Percentiles rank a stretch among this genome's conserved stretches.
Evolutionary conservation across 176 grass and related monocot genomes (phyloP).

Genomic region (Carex myosuroides): DNA sequence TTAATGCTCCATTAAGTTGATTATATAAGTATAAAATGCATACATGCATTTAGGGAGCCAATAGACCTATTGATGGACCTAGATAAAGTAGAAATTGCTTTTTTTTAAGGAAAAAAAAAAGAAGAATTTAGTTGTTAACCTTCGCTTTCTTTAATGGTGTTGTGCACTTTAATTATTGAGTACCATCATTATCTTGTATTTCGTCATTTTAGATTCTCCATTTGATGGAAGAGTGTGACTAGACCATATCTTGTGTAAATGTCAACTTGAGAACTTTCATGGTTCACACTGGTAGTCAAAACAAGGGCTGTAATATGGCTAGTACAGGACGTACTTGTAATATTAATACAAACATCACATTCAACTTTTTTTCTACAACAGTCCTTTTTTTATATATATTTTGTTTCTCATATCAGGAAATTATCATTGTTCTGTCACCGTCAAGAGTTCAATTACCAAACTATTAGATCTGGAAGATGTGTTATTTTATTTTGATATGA

Average conservation of each 20-base stretch:
- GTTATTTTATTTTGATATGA: neutral
- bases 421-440: neutral
- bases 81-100: neutral
- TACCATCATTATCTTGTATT: conserved; percentile 17
- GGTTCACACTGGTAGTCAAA: neutral
- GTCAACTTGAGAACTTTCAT: neutral
- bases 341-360: neutral
- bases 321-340: neutral
- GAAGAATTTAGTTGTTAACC: conserved; percentile 4
- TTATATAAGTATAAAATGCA: neutral
- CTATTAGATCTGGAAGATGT: conserved; percentile 16
- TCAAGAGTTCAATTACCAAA: neutral
- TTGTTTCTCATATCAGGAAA: neutral
- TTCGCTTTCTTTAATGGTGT: conserved; percentile 9
- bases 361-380: neutral
- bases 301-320: neutral
- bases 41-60: neutral
- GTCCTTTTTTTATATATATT: neutral
- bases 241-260: neutral
- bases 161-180: conserved; percentile 5
- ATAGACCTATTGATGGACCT: neutral
- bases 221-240: neutral
- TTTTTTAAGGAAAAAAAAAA: neutral
- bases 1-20: neutral
- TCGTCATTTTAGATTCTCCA: conserved; percentile 6